Evolutionary conservation across 306 rosid species (phyloP).

Genomic region (Quercus parvula): DNA sequence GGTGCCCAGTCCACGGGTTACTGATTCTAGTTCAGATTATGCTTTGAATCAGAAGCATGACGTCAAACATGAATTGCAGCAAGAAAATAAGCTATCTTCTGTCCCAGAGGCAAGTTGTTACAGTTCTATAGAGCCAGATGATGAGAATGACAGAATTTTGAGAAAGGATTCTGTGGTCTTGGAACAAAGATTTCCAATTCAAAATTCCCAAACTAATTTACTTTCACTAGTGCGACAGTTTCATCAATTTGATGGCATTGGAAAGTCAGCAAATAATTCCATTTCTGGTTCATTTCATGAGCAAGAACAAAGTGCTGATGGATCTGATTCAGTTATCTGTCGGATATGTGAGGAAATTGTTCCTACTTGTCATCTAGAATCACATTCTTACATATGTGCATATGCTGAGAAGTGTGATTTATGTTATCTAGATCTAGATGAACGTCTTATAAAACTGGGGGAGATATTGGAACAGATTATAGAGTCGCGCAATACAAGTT

Average conservation of each 20-base stretch:
- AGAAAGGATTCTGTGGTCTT: not conserved
- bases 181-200: not conserved
- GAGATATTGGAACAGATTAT: slow-evolving; percentile 2
- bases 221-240: not conserved
- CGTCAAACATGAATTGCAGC: not conserved
- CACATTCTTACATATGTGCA: slow-evolving; percentile 7
- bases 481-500: slow-evolving; percentile 1
- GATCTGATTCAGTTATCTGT: not conserved
- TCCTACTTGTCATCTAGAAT: slow-evolving; percentile 8
- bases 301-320: not conserved
- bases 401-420: slow-evolving; percentile 3
- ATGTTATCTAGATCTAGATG: slow-evolving; percentile 2
- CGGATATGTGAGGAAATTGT: slow-evolving; percentile 8
- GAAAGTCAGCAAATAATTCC: slow-evolving; percentile 1
- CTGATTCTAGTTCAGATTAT: not conserved
- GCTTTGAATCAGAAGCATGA: not conserved
- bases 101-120: not conserved
- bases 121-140: slow-evolving; percentile 2
- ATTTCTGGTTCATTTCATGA: slow-evolving; percentile 2
- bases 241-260: not conserved
- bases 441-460: slow-evolving; percentile 4
- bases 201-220: not conserved
- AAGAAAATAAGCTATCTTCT: not conserved
- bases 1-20: not conserved
- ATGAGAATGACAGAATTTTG: not conserved